Base-by-base conservation (phyloP, 1,139 yeast species). In the Geotrichum fermentans region DNA sequence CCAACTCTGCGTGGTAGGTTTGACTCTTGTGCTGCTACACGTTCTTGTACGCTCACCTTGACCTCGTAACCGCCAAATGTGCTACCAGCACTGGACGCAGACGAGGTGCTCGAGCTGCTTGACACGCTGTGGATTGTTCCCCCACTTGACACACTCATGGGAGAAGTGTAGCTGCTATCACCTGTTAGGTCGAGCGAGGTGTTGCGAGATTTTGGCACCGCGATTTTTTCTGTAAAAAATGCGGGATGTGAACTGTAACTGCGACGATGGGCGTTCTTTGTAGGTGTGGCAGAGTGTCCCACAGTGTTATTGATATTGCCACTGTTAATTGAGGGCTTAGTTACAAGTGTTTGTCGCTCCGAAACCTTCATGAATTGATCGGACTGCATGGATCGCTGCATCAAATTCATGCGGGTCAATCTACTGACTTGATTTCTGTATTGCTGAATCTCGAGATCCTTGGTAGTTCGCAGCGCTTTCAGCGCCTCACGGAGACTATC, bases 401-500 rank as follows among this genome's bases (percentile, higher is more conserved):
- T 8, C 3, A 21, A 21, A 40, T 39, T 14, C 40, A 37, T 35
- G 34, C 44, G 49, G n/a, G 18, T 49, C 11, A 58, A 50, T 17
- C 55, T 46, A 16, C 30, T 18, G 10, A 52, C 30, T 38, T 57
- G 55, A 32, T 50, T 52, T 67, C 64, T 16, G 75, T 73, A 48
- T 51, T 54, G 58, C 56, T 61, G 50, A 54, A 55, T 55, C 51
- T 71, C 73, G 50, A 65, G 55, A 33, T 69, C 71, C 42, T 63
- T 65, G 39, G 69, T 64, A 34, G 63, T 67, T 43, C 68, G 63
- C 50, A 70, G 59, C 26, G 66, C 61, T 37, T 61, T 63, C 45
- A 72, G 57, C 0, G 79, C 81, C 47, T 78, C 83, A 26, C 85
- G 68, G 43, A 81, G 69, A 47, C 78, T 83, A 51, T 80, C 82